These are phyloP conservation scores for Flaveria linearis DNA, from an alignment of 129 eudicot species.

Conservation along the genomic window DNA sequence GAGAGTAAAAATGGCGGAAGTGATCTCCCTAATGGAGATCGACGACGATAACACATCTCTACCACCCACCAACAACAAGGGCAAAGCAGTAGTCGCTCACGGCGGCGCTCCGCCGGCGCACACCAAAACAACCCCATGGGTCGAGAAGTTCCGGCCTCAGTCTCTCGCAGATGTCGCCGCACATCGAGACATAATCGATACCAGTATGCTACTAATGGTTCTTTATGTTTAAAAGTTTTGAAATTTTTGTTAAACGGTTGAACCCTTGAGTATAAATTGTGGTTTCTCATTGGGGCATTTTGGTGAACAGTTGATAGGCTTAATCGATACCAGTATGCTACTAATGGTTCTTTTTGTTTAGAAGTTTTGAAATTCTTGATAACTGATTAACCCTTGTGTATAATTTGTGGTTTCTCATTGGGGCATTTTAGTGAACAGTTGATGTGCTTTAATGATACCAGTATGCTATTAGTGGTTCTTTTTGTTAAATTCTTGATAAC, in stretches of 20 bases:
- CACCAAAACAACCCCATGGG: constrained; percentile 87
- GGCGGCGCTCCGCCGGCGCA: constrained; percentile 41
- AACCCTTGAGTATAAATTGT: not conserved
- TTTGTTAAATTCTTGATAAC: not conserved
- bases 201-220: constrained; percentile 46
- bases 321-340: not conserved
- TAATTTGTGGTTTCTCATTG: too few relatives aligned
- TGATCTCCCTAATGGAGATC: constrained; percentile 66
- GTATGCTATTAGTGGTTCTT: constrained; percentile 30
- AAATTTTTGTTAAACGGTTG: not conserved
- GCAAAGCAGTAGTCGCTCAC: constrained; percentile 50
- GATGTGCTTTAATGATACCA: constrained; percentile 42
- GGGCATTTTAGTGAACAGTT: too few relatives aligned
- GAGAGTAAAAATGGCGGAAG: constrained; percentile 55
- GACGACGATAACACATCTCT: constrained; percentile 47
- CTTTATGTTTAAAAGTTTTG: not conserved
- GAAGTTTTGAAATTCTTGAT: not conserved
- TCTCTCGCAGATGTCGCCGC: constrained; percentile 98
- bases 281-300: not conserved
- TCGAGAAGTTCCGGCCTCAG: constrained; percentile 94
- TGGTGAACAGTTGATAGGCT: not conserved
- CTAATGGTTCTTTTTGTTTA: too few relatives aligned
- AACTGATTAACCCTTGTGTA: not conserved
- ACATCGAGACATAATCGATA: constrained; percentile 90
- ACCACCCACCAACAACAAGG: constrained; percentile 44